phyloP scores from a whole-genome alignment of 257 asterid species.

The Sherardia arvensis region DNA sequence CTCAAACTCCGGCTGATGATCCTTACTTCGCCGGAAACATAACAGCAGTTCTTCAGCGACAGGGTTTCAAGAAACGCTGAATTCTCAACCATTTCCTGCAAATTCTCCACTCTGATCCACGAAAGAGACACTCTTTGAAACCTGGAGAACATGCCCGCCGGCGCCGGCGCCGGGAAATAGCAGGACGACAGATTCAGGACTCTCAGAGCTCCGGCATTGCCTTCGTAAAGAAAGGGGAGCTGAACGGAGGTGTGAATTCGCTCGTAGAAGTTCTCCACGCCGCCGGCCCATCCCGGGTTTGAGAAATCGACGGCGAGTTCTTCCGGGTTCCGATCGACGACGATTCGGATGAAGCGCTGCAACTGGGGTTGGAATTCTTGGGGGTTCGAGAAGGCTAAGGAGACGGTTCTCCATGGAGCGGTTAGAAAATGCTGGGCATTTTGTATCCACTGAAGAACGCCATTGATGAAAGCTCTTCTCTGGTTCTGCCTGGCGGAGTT shows the following conservation, averaged over 20 bases:
- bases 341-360: constrained; percentile 6
- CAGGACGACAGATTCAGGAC: constrained; percentile 15
- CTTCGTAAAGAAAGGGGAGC: neutral
- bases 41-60: constrained; percentile 14
- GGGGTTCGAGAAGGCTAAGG: constrained; percentile 12
- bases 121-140: constrained; percentile 10
- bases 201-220: constrained; percentile 1
- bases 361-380: neutral
- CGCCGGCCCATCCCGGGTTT: constrained; percentile 13
- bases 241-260: neutral
- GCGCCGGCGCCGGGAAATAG: constrained; percentile 2
- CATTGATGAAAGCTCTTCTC: constrained; percentile 10
- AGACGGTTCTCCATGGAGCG: neutral
- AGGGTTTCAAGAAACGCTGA: constrained; percentile 15
- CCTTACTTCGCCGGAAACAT: neutral
- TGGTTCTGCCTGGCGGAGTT: neutral
- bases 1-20: constrained; percentile 6
- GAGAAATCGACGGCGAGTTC: constrained; percentile 21
- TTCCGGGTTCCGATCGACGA: neutral
- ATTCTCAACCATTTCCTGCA: neutral
- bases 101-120: constrained; percentile 11
- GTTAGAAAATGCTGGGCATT: too few relatives aligned
- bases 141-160: neutral
- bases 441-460: constrained; percentile 12
- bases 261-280: neutral